A percentile compares a stretch with the other conserved stretches of the same genome.
phyloP scores from a whole-genome alignment of 2,329 filamentous ascomycete species.

The Geosmithia flava region DNA sequence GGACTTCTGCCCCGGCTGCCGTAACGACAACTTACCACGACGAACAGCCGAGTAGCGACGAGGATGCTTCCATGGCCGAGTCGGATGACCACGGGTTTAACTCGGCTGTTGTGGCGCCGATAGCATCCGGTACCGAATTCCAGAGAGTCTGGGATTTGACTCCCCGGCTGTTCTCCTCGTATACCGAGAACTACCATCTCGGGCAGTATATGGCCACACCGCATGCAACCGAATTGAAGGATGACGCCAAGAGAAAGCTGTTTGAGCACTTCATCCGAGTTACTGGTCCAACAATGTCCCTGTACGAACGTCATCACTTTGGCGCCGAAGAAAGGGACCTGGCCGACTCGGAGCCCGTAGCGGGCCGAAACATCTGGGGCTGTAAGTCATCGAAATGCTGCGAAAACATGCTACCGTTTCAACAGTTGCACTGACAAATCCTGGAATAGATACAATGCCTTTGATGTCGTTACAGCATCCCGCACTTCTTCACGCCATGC shows the following conservation, averaged over 20 bases:
- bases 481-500: conserved; percentile 80
- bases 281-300: conserved; percentile 73
- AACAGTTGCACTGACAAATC: not conserved
- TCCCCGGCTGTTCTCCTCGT: conserved; percentile 35
- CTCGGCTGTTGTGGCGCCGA: conserved; percentile 10
- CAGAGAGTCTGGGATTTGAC: conserved; percentile 15
- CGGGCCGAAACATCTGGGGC: conserved; percentile 43
- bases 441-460: conserved; percentile 57
- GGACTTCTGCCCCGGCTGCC: too few relatives aligned
- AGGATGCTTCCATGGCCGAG: conserved; percentile 50
- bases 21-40: not conserved
- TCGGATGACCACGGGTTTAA: conserved; percentile 33
- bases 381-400: conserved; percentile 24
- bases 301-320: conserved; percentile 73
- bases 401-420: too few relatives aligned
- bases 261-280: conserved; percentile 90
- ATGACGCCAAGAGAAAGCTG: conserved; percentile 66
- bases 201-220: conserved; percentile 55
- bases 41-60: conserved; percentile 19
- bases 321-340: conserved; percentile 50
- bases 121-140: conserved; percentile 20
- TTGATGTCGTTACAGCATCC: conserved; percentile 73
- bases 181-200: conserved; percentile 37
- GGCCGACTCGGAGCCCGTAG: conserved; percentile 44
- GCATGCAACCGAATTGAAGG: conserved; percentile 60